phyloP scores from a whole-genome alignment of 1,284 basidiomycete species.

The Entoloma clypeatum region DNA sequence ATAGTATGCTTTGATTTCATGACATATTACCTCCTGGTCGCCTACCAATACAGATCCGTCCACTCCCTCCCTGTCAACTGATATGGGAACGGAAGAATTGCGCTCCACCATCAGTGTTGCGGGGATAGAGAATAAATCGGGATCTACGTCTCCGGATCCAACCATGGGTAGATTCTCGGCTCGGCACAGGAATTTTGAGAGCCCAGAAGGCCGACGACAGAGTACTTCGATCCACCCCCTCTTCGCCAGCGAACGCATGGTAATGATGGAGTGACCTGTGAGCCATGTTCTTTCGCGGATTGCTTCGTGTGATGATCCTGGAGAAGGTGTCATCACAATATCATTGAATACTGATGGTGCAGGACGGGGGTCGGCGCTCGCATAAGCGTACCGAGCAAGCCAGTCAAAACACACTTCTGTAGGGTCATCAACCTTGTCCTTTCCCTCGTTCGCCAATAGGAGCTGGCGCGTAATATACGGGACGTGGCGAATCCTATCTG shows the following conservation, averaged over 20 bases:
- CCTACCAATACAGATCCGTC: not conserved
- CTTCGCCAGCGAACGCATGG: constrained; percentile 71
- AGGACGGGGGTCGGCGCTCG: constrained; percentile 89
- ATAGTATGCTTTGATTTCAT: not conserved
- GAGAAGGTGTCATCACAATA: constrained; percentile 56
- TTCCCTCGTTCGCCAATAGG: constrained; percentile 82
- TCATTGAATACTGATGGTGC: constrained; percentile 78
- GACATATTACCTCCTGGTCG: constrained; percentile 15
- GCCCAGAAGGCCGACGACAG: constrained; percentile 86
- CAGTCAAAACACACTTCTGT: constrained; percentile 99
- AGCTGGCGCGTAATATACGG: constrained; percentile 87
- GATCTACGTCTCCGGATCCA: constrained; percentile 76
- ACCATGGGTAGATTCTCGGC: constrained; percentile 89
- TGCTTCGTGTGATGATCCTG: constrained; percentile 35
- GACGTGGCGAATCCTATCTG: constrained; percentile 81
- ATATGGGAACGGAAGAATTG: constrained; percentile 33
- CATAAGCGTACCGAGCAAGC: constrained; percentile 93
- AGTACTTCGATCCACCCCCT: constrained; percentile 90
- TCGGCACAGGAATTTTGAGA: constrained; percentile 83
- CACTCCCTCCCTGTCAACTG: constrained; percentile 24
- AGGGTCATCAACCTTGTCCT: constrained; percentile 76
- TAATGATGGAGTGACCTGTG: constrained; percentile 83
- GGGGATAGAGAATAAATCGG: constrained; percentile 69
- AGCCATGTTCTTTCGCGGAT: constrained; percentile 79
- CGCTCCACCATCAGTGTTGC: constrained; percentile 75